These are phyloP conservation scores for Entomophthora muscae DNA, from an alignment of 371 early-diverging fungal genomes.

Conservation along the genomic window DNA sequence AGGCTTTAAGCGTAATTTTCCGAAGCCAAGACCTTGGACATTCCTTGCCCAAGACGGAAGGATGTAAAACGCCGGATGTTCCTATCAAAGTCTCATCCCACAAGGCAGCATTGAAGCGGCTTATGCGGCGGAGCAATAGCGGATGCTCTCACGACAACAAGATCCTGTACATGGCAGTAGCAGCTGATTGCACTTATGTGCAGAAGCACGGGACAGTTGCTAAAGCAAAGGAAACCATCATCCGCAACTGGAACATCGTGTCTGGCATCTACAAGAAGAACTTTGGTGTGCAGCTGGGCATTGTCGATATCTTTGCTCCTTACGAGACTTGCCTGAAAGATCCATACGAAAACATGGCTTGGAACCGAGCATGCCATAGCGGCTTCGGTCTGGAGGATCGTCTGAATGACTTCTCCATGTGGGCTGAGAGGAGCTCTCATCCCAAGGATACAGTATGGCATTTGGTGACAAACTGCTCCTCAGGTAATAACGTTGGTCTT, in stretches of 20 bases:
- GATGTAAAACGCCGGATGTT: background rate
- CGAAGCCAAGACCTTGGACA: conserved; percentile 12
- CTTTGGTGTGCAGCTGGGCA: conserved; percentile 76
- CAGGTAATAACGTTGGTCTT: conserved; percentile 78
- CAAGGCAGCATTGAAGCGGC: conserved; percentile 9
- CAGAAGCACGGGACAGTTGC: conserved; percentile 29
- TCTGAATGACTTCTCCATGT: conserved; percentile 71
- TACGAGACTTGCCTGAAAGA: conserved; percentile 31
- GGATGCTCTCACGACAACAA: conserved; percentile 11
- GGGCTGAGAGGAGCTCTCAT: conserved; percentile 51
- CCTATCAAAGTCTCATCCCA: background rate
- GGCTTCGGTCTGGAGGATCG: conserved; percentile 55
- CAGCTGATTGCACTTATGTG: conserved; percentile 64
- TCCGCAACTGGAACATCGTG: conserved; percentile 54
- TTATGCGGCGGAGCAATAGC: conserved; percentile 8
- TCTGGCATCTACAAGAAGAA: conserved; percentile 72
- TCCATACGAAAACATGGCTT: conserved; percentile 22
- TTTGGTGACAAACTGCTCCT: conserved; percentile 72
- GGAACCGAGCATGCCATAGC: conserved; percentile 67
- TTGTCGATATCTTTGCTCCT: conserved; percentile 61
- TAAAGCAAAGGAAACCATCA: conserved; percentile 41
- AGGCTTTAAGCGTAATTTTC: conserved; percentile 35
- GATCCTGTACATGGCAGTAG: conserved; percentile 29
- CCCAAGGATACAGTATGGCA: conserved; percentile 87
- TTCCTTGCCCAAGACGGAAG: background rate